A percentile compares a stretch with the other conserved stretches of the same genome.
phyloP scores from a whole-genome alignment of 352 stramenopile species.

The Globisporangium solare region DNA sequence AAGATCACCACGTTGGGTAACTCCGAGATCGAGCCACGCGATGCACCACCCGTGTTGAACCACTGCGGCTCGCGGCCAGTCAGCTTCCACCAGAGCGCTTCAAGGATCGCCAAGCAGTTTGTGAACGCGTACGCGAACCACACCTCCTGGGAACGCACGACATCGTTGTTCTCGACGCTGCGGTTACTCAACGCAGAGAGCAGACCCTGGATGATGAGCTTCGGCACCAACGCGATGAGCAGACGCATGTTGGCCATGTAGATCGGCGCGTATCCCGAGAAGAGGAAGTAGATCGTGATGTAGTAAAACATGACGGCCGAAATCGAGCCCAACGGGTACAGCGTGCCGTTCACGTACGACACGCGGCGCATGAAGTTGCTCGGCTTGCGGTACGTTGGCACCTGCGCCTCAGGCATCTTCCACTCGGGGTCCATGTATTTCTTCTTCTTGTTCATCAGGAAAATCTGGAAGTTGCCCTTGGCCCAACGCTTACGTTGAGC shows the following conservation, averaged over 20 bases:
- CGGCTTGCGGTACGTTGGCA: constrained; percentile 48
- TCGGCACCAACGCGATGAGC: constrained; percentile 72
- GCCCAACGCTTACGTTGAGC: constrained; percentile 68
- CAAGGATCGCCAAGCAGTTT: constrained; percentile 68
- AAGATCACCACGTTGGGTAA: constrained; percentile 78
- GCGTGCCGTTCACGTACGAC: constrained; percentile 78
- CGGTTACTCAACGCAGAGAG: constrained; percentile 78
- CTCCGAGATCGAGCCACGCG: constrained; percentile 59
- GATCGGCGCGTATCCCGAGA: constrained; percentile 73
- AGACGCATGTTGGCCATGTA: constrained; percentile 72
- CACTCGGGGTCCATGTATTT: constrained; percentile 60
- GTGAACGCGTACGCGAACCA: constrained; percentile 86
- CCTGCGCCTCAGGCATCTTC: constrained; percentile 37
- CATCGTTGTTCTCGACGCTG: constrained; percentile 80
- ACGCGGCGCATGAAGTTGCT: constrained; percentile 75
- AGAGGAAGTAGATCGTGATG: constrained; percentile 85
- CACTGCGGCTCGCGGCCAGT: constrained; percentile 74
- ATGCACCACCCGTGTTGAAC: constrained; percentile 76
- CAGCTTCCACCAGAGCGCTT: constrained; percentile 82
- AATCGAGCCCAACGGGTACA: constrained; percentile 79
- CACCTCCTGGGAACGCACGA: constrained; percentile 77
- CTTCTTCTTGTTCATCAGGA: constrained; percentile 52
- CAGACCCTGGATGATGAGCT: constrained; percentile 72
- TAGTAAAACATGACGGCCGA: constrained; percentile 81
- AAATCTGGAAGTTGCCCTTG: constrained; percentile 74